Percentiles rank a stretch among this genome's conserved stretches.
These are phyloP conservation scores for Acacia acuminata DNA, from an alignment of 306 rosid genomes.

Conservation along the genomic window DNA sequence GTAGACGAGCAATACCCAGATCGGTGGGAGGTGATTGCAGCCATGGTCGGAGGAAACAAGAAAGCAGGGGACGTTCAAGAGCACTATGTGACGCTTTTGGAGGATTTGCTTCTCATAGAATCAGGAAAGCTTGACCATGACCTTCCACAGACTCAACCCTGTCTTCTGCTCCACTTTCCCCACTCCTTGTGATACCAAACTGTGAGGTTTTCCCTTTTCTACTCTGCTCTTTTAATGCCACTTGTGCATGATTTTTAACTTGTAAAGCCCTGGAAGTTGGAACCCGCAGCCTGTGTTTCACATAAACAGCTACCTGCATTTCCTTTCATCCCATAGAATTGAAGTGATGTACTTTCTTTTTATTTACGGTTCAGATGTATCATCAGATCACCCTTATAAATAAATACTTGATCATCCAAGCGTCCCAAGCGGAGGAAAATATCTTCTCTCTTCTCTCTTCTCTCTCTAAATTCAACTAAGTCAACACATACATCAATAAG, in stretches of 20 bases:
- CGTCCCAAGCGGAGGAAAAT: background rate
- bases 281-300: too few species aligned
- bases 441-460: background rate
- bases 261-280: too few species aligned
- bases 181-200: background rate
- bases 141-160: constrained; percentile 22
- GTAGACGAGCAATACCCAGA: constrained; percentile 50
- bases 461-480: background rate
- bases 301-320: too few species aligned
- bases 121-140: constrained; percentile 56
- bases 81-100: constrained; percentile 50
- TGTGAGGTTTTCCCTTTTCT: background rate
- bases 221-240: background rate
- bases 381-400: background rate
- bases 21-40: constrained; percentile 12
- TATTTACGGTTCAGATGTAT: background rate
- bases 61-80: constrained; percentile 69
- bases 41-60: constrained; percentile 25
- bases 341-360: background rate
- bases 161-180: constrained; percentile 5
- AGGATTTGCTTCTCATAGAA: constrained; percentile 74
- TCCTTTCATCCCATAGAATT: background rate
- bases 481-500: background rate
- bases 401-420: background rate
- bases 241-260: background rate